These are phyloP conservation scores for Neoscytalidium dimidiatum DNA, from an alignment of 2,329 filamentous ascomycete species.

Conservation along the genomic window DNA sequence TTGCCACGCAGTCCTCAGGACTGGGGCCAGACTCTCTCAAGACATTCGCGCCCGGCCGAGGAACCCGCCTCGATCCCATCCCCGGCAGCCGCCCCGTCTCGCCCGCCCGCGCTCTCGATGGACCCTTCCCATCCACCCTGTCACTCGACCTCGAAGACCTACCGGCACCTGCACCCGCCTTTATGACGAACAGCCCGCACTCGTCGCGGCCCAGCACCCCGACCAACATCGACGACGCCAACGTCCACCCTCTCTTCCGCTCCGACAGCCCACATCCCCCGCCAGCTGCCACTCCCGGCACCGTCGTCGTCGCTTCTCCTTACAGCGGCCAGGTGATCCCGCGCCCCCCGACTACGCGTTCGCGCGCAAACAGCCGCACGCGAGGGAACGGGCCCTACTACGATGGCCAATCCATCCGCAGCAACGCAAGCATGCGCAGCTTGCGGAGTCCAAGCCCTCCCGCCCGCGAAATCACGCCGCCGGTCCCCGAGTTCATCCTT, in stretches of 20 bases:
- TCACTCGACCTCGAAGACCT: slow-evolving; percentile 18
- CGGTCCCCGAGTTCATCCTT: slow-evolving; percentile 47
- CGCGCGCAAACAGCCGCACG: slow-evolving; percentile 37
- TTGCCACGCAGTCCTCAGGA: slow-evolving; percentile 54
- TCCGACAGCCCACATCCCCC: slow-evolving; percentile 70
- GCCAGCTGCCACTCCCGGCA: slow-evolving; percentile 67
- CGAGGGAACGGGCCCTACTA: slow-evolving; percentile 28
- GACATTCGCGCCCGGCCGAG: slow-evolving; percentile 41
- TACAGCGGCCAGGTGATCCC: slow-evolving; percentile 65
- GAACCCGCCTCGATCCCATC: slow-evolving; percentile 68
- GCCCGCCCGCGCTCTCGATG: slow-evolving; percentile 62
- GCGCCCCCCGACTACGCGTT: slow-evolving; percentile 25
- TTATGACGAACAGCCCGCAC: slow-evolving; percentile 27
- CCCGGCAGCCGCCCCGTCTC: slow-evolving; percentile 67
- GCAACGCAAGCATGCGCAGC: slow-evolving; percentile 3
- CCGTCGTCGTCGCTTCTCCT: slow-evolving; percentile 70
- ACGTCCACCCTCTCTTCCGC: slow-evolving; percentile 78
- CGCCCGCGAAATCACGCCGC: slow-evolving; percentile 40
- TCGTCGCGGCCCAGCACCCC: slow-evolving; percentile 41
- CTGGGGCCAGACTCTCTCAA: slow-evolving; percentile 22
- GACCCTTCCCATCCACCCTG: slow-evolving; percentile 37
- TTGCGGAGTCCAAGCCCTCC: slow-evolving; percentile 30
- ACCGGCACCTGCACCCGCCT: background rate
- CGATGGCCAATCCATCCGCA: slow-evolving; percentile 22
- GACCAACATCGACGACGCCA: slow-evolving; percentile 56